phyloP scores from a whole-genome alignment of 2,329 filamentous ascomycete species.

The Herpotrichia juniperi region DNA sequence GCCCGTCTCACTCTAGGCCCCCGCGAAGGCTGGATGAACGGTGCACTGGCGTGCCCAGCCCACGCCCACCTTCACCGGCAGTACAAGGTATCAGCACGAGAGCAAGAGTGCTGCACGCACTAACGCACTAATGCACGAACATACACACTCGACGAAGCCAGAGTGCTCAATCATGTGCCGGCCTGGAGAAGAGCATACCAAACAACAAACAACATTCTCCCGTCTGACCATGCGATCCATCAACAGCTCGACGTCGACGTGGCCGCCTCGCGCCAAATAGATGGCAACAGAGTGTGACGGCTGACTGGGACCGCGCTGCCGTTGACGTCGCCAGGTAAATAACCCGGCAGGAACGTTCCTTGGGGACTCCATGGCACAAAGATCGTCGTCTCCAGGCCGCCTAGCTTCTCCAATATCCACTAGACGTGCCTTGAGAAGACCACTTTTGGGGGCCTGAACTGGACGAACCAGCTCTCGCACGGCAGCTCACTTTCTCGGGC shows the following conservation, averaged over 20 bases:
- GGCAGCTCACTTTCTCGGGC: background rate
- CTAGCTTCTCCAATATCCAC: background rate
- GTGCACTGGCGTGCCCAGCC: constrained; percentile 9
- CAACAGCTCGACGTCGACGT: constrained; percentile 26
- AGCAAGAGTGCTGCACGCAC: constrained; percentile 16
- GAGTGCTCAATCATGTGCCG: constrained; percentile 18
- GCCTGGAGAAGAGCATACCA: constrained; percentile 14
- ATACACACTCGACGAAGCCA: constrained; percentile 8
- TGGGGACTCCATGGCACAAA: background rate
- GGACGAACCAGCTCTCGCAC: background rate
- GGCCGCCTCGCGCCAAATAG: constrained; percentile 32
- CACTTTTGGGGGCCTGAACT: background rate
- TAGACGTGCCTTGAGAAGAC: background rate
- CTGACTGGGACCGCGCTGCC: constrained; percentile 11
- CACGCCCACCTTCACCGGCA: constrained; percentile 16
- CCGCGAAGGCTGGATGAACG: constrained; percentile 15
- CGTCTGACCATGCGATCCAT: constrained; percentile 22
- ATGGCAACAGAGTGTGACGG: constrained; percentile 13
- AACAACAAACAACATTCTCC: constrained; percentile 11
- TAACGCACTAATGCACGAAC: constrained; percentile 28
- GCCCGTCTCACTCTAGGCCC: background rate
- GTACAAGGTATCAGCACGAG: constrained; percentile 19
- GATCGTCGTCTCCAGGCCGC: background rate
- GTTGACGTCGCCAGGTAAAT: background rate
- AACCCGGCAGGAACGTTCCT: constrained; percentile 7